Evolutionary conservation across 257 asterid species (phyloP), one percentile per base, ranked within the genome.

Genomic region (Vinca minor): DNA sequence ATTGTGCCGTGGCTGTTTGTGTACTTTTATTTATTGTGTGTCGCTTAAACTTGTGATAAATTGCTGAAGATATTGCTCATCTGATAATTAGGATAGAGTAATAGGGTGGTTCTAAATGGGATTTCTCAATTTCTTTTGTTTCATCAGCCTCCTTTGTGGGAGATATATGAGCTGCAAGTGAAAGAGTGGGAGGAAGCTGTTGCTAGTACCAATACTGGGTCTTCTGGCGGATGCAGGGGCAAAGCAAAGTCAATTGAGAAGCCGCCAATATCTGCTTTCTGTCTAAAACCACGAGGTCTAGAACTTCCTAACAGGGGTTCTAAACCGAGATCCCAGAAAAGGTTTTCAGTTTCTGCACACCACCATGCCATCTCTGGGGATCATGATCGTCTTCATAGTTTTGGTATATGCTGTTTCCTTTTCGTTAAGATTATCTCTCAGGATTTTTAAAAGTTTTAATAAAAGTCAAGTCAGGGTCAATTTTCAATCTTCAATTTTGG

Each of bases 71-170:
- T 54, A 28, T 54, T 28, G 39, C 15, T 54, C 15, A 54, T 28
- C 23, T 54, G 25, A 52, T 38, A 13, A 14, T 55, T 60, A 62
- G 50, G 44, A 10, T 62, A 47, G 25, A 11, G 44, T n/a, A n/a
- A 48, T 5, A 54, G 65, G 25, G 34, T 66, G n/a, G n/a, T 62
- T 56, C n/a, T 39, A 52, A 50, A 54, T 66, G 60, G 62, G 56
- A 3, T 63, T 34, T 52, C 21, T 34, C 7, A 31, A 23, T 57
- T 73, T 31, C 57, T 71, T 47, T 67, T 21, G 66, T 62, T n/a
- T 71, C 45, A 39, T 63, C 96, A 94, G 99, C 93, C 95, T 41
- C 99, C 99, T 47, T 84, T 86, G 49, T 94, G 99, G 99, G 83
- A 79, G 75, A 79, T 78, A 80, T 90, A 94, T 79, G 93, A 84